A percentile compares a stretch with the other conserved stretches of the same genome.
These are phyloP conservation scores for Begonia masoniana DNA, from an alignment of 306 rosid genomes.

Conservation along the genomic window DNA sequence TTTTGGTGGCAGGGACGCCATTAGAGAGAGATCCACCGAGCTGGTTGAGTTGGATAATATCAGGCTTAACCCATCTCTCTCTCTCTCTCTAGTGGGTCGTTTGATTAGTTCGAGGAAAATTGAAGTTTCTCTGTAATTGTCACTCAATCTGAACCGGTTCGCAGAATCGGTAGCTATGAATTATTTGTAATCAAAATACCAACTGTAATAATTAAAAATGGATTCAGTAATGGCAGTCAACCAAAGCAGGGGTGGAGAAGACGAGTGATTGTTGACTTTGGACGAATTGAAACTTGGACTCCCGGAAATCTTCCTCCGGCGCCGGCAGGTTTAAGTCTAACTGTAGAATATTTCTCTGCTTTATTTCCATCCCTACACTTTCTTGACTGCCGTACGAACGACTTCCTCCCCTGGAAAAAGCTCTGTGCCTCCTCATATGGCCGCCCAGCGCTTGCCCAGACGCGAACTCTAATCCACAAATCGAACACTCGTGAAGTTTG, in stretches of 20 bases:
- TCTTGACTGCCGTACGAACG: background rate
- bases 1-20: too few species aligned
- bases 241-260: conserved; percentile 57
- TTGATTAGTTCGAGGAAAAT: too few species aligned
- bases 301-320: conserved; percentile 55
- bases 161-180: background rate
- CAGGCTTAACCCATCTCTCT: too few species aligned
- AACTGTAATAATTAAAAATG: background rate
- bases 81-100: too few species aligned
- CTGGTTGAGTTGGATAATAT: too few species aligned
- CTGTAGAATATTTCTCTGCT: conserved; percentile 31
- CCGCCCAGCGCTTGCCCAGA: conserved; percentile 96
- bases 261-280: conserved; percentile 27
- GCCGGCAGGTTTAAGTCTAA: conserved; percentile 94
- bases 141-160: too few species aligned
- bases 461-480: conserved; percentile 70
- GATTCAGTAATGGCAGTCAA: conserved; percentile 69
- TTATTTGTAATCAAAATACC: background rate
- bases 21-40: too few species aligned
- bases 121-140: too few species aligned
- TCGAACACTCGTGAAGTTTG: conserved; percentile 82
- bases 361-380: conserved; percentile 6
- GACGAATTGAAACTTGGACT: conserved; percentile 35
- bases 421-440: conserved; percentile 84
- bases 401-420: conserved; percentile 3